phyloP scores from a whole-genome alignment of 306 rosid species.

The Castanea crenata region DNA sequence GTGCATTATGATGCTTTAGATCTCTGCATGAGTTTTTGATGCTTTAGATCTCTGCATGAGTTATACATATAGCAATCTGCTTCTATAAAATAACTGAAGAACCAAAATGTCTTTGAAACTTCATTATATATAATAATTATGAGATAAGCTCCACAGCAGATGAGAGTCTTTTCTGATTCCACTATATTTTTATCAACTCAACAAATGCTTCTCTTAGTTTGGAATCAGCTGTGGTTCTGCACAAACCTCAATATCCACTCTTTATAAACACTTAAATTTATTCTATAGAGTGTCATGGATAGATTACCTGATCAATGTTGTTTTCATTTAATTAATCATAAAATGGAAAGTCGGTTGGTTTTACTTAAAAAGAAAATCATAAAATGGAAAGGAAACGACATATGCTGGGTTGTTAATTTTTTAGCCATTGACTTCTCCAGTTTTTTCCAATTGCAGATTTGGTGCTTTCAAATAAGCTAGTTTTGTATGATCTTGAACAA shows the following conservation, averaged over 20 bases:
- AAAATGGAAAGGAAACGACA: not conserved
- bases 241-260: not conserved
- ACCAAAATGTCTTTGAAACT: not conserved
- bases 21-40: not conserved
- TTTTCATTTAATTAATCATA: not conserved
- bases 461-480: conserved; percentile 74
- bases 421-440: not conserved
- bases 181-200: not conserved
- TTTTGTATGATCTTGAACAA: conserved; percentile 68
- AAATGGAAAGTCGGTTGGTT: not conserved
- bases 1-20: not conserved
- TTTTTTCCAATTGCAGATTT: conserved; percentile 58
- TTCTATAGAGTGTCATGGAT: not conserved
- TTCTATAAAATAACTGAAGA: not conserved
- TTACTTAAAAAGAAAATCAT: not conserved
- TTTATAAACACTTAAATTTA: not conserved
- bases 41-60: not conserved
- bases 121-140: not conserved
- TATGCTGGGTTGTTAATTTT: not conserved
- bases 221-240: not conserved
- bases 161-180: not conserved
- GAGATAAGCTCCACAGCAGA: not conserved
- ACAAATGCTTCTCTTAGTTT: not conserved
- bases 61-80: not conserved
- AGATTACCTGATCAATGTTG: not conserved